phyloP scores from a whole-genome alignment of 2,329 filamentous ascomycete species.

The Xylariaceae sp. region DNA sequence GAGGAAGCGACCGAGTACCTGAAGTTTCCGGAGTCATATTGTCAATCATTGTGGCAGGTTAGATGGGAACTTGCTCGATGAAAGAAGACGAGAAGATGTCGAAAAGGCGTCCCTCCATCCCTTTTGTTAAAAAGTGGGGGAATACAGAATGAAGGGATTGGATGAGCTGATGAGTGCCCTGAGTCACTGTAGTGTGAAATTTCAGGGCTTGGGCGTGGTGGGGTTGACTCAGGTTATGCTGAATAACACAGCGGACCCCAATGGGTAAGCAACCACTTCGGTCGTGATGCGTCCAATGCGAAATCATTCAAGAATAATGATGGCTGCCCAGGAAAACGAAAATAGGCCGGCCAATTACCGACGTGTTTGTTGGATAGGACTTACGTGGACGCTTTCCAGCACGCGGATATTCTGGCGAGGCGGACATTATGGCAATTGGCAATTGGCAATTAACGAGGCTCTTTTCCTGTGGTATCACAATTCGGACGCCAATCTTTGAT shows the following conservation, averaged over 20 bases:
- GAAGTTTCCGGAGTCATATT: conserved; percentile 29
- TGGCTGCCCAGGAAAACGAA: background rate
- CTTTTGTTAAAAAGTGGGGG: too few relatives aligned
- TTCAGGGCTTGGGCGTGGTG: background rate
- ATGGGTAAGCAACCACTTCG: background rate
- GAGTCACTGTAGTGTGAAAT: background rate
- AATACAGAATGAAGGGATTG: background rate
- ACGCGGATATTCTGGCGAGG: conserved; percentile 19
- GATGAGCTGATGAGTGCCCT: background rate
- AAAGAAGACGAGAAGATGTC: background rate
- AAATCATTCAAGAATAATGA: background rate
- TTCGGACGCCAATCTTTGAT: background rate
- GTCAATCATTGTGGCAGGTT: conserved; percentile 8
- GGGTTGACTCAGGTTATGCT: background rate
- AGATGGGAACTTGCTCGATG: background rate
- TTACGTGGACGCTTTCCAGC: conserved; percentile 24
- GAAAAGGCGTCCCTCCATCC: background rate
- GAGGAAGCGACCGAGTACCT: conserved; percentile 93
- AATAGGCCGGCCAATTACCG: background rate
- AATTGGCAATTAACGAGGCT: background rate
- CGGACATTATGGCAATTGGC: conserved; percentile 10
- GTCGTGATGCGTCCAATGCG: background rate
- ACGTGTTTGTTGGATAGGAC: background rate
- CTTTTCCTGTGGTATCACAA: background rate
- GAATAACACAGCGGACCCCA: background rate